Conservation (phyloP, 1,284 basidiomycete genomes). For the Cryptococcus sp. region DNA sequence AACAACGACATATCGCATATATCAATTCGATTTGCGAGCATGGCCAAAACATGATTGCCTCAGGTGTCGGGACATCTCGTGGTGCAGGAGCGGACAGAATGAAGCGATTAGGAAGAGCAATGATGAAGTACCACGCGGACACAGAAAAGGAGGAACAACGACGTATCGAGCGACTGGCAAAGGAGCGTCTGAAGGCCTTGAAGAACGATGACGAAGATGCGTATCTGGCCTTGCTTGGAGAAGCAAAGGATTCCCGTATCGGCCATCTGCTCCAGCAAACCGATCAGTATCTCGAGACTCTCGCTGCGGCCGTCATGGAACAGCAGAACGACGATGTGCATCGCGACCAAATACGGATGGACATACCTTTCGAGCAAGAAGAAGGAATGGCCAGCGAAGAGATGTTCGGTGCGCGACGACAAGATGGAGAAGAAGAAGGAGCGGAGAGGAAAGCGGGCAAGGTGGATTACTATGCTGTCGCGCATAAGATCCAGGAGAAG, state of each 20-base stretch:
- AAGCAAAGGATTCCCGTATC: constrained; percentile 98
- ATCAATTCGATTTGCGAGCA: constrained; percentile 85
- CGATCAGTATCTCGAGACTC: constrained; percentile 89
- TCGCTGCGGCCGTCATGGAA: constrained; percentile 90
- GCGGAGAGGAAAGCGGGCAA: constrained; percentile 63
- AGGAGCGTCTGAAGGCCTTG: constrained; percentile 97
- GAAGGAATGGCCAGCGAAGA: constrained; percentile 79
- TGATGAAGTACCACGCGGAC: constrained; percentile 57
- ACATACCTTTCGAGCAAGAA: constrained; percentile 59
- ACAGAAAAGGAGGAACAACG: constrained; percentile 59
- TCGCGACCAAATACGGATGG: constrained; percentile 43
- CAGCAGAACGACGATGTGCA: constrained; percentile 79
- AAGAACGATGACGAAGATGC: constrained; percentile 99
- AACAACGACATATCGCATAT: constrained; percentile 95
- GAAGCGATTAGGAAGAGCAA: constrained; percentile 53
- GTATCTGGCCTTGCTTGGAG: constrained; percentile 98
- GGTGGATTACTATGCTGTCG: constrained; percentile 96
- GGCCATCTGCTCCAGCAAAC: constrained; percentile 95
- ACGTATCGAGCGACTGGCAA: constrained; percentile 90
- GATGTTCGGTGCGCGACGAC: constrained; percentile 81
- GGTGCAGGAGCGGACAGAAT: constrained; percentile 47
- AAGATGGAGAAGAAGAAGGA: constrained; percentile 63
- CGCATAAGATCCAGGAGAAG: constrained; percentile 90
- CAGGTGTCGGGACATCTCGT: constrained; percentile 52
- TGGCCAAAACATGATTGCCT: constrained; percentile 70